Evolutionary conservation across 345 rosid species (phyloP).

Genomic region (Eucalyptus erythrocorys): DNA sequence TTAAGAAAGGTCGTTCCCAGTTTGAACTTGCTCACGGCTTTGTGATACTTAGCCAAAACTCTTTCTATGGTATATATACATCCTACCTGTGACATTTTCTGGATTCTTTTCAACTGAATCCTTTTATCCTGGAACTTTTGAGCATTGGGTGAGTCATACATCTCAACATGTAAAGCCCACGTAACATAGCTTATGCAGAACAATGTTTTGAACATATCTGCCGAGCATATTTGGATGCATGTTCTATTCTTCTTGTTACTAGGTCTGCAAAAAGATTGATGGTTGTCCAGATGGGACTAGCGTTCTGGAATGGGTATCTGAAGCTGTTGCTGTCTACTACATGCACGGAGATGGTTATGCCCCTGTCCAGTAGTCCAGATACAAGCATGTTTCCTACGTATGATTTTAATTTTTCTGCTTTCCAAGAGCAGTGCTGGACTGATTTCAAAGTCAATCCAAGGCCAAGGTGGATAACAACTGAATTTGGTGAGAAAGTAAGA

Average conservation of each 20-base stretch:
- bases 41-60: neutral
- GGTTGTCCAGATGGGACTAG: conserved; percentile 33
- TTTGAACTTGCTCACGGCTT: neutral
- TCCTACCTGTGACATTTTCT: neutral
- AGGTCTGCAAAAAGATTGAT: conserved; percentile 85
- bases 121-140: neutral
- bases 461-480: too few species aligned
- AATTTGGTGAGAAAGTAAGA: too few species aligned
- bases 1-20: neutral
- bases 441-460: too few species aligned
- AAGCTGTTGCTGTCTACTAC: conserved; percentile 66
- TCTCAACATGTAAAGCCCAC: neutral
- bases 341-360: conserved; percentile 95
- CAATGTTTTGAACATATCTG: neutral
- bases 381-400: conserved; percentile 59
- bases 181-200: neutral
- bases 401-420: conserved; percentile 54
- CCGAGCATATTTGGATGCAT: neutral
- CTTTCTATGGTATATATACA: too few species aligned
- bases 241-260: neutral
- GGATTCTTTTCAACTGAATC: neutral
- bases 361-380: conserved; percentile 55
- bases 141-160: neutral
- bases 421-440: too few species aligned
- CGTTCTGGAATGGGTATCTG: conserved; percentile 56